Evolutionary conservation across 2,329 filamentous ascomycete genomes (phyloP), one percentile per base, ranked within the genome.

Genomic region (Ceratocystis alfenasii): DNA sequence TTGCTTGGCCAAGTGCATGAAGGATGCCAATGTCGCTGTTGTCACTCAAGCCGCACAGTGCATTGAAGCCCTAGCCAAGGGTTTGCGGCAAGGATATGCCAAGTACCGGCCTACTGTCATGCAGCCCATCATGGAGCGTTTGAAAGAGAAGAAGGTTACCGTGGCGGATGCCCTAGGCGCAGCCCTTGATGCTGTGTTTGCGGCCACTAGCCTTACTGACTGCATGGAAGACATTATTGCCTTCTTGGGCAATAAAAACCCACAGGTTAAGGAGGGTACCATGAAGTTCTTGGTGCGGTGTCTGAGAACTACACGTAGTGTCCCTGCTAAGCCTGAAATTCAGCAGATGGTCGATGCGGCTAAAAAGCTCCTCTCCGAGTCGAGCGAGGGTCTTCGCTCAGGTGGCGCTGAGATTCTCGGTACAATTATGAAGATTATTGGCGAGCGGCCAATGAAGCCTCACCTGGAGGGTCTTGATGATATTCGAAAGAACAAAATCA

Each of bases 401-500:
- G 91, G 90, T 36, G 94, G 92, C 74, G 92, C 92, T 15, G 94
- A 99, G 75, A 86, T 94, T 44, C 79, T 99, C 2, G 94, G 95
- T 69, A 96, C 92, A 0, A 76, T 99, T 62, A 97, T 96, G 94
- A 99, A 97, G 78, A 97, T 99, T 65, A 89, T 97, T 78, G 93
- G 94, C 53, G 95, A 99, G 75, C 85, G 94, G 66, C 89, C 89
- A 64, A 99, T 99, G 94, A 90, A 88, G 55, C 88, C 90, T 7
- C 89, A 95, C 74, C 78, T 99, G 17, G 93, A 96, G 69, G 90
- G 90, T 2, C 80, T 99, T 2, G 94, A 99, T 73, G 94, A 99
- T 28, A 97, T 97, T 70, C 85, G 92, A 68, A 97, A 96, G 78
- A 88, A 81, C 69, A 99, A 96, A 75, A 89, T 97, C 74, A 96